These are phyloP conservation scores for Exophiala mesophila DNA, from an alignment of 2,329 filamentous ascomycete genomes.

Conservation along the genomic window DNA sequence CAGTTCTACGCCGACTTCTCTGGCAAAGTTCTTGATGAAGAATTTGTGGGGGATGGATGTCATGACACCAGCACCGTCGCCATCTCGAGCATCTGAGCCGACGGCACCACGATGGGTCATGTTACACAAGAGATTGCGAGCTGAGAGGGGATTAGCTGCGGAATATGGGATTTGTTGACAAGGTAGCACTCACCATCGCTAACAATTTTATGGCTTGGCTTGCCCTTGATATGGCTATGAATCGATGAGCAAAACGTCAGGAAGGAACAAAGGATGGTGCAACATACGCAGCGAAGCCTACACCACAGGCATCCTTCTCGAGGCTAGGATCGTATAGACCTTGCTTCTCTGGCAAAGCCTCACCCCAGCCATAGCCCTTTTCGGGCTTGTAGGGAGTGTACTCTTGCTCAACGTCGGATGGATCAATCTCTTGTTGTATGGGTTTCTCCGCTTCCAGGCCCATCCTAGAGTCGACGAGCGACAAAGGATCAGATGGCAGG, in stretches of 20 bases:
- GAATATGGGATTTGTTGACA: constrained; percentile 1
- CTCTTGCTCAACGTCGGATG: constrained; percentile 42
- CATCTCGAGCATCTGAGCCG: constrained; percentile 94
- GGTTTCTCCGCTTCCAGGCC: constrained; percentile 45
- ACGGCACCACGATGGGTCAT: constrained; percentile 99
- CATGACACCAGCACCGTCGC: constrained; percentile 98
- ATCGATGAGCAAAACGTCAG: not conserved
- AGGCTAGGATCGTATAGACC: constrained; percentile 93
- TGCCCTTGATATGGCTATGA: constrained; percentile 89
- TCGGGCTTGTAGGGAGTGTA: constrained; percentile 52
- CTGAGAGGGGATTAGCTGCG: constrained; percentile 42
- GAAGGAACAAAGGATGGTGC: not conserved
- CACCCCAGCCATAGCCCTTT: constrained; percentile 83
- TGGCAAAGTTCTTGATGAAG: constrained; percentile 97
- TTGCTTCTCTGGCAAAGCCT: constrained; percentile 94
- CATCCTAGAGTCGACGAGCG: constrained; percentile 39
- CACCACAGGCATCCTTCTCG: constrained; percentile 99
- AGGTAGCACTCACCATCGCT: constrained; percentile 72
- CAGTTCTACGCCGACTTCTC: constrained; percentile 80
- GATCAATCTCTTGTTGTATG: constrained; percentile 42
- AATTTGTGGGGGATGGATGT: constrained; percentile 98
- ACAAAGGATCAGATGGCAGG: constrained; percentile 2
- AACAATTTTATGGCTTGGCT: constrained; percentile 94
- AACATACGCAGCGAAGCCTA: constrained; percentile 92
- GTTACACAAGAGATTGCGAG: constrained; percentile 93